These are phyloP conservation scores for Polygonum maritimum DNA, from an alignment of 148 eudicot genomes.

Conservation along the genomic window DNA sequence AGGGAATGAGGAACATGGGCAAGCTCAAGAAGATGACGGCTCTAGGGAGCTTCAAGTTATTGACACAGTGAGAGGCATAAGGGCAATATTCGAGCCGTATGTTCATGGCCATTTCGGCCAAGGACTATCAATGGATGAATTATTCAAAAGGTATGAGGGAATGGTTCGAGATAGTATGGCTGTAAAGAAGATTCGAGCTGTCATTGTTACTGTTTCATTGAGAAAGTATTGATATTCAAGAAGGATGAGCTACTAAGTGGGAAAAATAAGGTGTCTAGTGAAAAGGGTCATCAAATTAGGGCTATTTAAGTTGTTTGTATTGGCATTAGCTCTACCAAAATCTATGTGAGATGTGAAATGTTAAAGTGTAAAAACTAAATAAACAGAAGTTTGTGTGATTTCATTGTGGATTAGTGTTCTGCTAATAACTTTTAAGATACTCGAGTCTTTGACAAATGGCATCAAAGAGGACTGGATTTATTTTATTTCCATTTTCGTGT, in stretches of 20 bases:
- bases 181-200: not conserved
- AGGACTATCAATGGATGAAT: not conserved
- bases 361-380: not conserved
- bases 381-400: not conserved
- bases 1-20: too few relatives aligned
- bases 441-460: too few relatives aligned
- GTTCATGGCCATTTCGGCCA: not conserved
- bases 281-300: too few relatives aligned
- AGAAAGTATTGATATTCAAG: not conserved
- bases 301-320: too few relatives aligned
- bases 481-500: too few relatives aligned
- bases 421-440: too few relatives aligned
- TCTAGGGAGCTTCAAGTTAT: not conserved
- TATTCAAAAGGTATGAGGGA: not conserved
- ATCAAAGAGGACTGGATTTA: too few relatives aligned
- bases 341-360: not conserved
- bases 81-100: not conserved
- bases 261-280: too few relatives aligned
- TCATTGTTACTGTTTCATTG: not conserved
- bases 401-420: too few relatives aligned
- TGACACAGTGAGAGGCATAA: not conserved
- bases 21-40: not conserved
- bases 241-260: too few relatives aligned
- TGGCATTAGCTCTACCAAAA: too few relatives aligned
- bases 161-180: not conserved